Conservation (phyloP, 1,284 basidiomycete genomes). For the Trichosporon sp. region DNA sequence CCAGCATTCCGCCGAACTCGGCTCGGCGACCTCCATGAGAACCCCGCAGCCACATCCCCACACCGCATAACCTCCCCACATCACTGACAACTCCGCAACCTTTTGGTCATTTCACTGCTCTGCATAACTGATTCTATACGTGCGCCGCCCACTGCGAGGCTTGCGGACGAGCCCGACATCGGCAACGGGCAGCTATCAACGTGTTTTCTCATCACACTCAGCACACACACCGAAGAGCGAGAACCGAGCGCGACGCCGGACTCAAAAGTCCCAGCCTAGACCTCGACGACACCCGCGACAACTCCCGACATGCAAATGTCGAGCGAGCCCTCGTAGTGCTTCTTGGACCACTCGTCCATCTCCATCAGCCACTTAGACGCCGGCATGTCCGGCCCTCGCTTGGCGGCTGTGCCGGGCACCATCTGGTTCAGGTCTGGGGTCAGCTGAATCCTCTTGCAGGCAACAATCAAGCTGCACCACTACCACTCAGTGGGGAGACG, state of each 20-base stretch:
- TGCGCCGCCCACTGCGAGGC: background rate
- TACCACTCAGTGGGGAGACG: too few relatives aligned
- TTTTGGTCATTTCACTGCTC: background rate
- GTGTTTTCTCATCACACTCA: too few relatives aligned
- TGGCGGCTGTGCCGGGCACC: slow-evolving; percentile 41
- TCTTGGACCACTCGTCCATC: slow-evolving; percentile 37
- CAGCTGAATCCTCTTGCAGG: background rate
- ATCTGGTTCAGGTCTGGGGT: slow-evolving; percentile 43
- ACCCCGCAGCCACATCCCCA: background rate
- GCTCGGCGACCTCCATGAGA: too few relatives aligned
- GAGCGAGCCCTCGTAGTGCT: slow-evolving; percentile 34
- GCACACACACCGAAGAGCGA: too few relatives aligned
- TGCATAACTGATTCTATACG: background rate
- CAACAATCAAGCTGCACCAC: too few relatives aligned
- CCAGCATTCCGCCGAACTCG: background rate
- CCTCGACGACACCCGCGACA: slow-evolving; percentile 36
- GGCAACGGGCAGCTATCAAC: too few relatives aligned
- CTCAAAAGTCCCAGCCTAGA: too few relatives aligned
- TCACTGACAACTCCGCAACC: too few relatives aligned
- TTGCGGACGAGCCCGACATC: too few relatives aligned
- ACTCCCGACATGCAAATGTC: slow-evolving; percentile 41
- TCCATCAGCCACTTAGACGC: slow-evolving; percentile 38
- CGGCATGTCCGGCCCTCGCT: slow-evolving; percentile 37
- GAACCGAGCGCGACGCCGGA: too few relatives aligned
- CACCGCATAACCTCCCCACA: background rate